phyloP scores from a whole-genome alignment of 768 basidiomycete species.

The Russula earlei region DNA sequence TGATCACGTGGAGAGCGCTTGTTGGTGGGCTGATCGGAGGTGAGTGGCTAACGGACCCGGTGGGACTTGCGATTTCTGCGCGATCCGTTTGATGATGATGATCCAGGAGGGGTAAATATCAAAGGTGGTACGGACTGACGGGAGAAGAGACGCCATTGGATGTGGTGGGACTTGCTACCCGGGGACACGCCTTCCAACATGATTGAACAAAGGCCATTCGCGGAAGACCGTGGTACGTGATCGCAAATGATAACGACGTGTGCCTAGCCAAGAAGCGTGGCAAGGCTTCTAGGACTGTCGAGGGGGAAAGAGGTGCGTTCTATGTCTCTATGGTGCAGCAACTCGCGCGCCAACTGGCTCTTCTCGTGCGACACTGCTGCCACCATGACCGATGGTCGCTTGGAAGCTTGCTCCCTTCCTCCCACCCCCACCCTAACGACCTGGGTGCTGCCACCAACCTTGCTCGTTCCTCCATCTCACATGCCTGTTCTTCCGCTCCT shows the following conservation, averaged over 20 bases:
- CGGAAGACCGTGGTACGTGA: constrained; percentile 2
- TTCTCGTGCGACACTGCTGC: too few species aligned
- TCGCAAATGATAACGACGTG: not conserved
- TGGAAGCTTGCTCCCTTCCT: too few species aligned
- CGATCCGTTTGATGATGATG: not conserved
- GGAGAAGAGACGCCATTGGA: not conserved
- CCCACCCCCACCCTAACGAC: too few species aligned
- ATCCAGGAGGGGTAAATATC: not conserved
- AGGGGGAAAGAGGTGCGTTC: too few species aligned
- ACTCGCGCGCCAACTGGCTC: too few species aligned
- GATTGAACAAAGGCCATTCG: constrained; percentile 5
- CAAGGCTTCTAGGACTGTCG: too few species aligned
- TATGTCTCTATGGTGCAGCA: too few species aligned
- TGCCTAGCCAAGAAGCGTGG: too few species aligned
- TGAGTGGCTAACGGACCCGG: not conserved
- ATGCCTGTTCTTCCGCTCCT: too few species aligned
- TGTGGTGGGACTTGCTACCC: not conserved
- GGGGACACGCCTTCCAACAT: not conserved
- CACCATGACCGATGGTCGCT: too few species aligned
- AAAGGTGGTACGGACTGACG: not conserved
- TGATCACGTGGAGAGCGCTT: not conserved
- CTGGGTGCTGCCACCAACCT: too few species aligned
- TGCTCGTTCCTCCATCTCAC: too few species aligned
- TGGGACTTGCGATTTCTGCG: not conserved
- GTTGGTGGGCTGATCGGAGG: not conserved